Base-by-base conservation (phyloP, 208 protist species). In the Entamoeba histolytica region DNA sequence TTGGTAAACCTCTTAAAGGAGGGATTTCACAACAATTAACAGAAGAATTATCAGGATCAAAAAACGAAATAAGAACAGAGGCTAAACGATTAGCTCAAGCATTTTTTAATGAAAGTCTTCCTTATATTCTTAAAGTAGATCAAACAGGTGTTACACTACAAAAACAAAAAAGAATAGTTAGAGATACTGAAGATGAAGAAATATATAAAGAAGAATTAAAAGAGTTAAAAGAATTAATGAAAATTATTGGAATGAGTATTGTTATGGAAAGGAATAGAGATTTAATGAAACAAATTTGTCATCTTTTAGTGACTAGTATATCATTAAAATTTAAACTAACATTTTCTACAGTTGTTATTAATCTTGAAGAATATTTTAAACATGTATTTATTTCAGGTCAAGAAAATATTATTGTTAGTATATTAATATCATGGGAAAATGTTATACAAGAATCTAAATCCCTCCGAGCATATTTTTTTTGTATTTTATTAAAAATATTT, bases 161-260 rank as follows among this genome's bases (percentile, higher is more conserved):
- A n/a, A n/a, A n/a, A n/a, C 0, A 3, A 10, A 7, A 23, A 39
- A 35, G 4, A 1, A 0, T 1, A 1, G 4, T 1, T 23, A 5
- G 3, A 28, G 8, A 0, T 5, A 1, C 0, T 78, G 3, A 5
- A 5, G 61, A 35, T 39, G 4, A 78, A 0, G 0, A 44, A n/a
- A 7, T 1, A 3, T 78, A 78, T 8, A 78, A 78, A 78, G 3
- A 3, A 5, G 61, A 5, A 10, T 78, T 78, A 44, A 3, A 23
- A 10, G 1, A 78, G 4, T 23, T 78, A 7, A 78, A 78, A 35
- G 3, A 78, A 78, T 0, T 78, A 35, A 78, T 78, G 0, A 78
- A 78, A 78, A 44, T 78, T 0, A 3, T 28, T 7, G 12, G 28
- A 35, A 3, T 5, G 0, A 78, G 12, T 78, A 28, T 78, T 1